These are phyloP conservation scores for Pseudocercospora fuligena DNA, from an alignment of 2,329 filamentous ascomycete species.

Conservation along the genomic window DNA sequence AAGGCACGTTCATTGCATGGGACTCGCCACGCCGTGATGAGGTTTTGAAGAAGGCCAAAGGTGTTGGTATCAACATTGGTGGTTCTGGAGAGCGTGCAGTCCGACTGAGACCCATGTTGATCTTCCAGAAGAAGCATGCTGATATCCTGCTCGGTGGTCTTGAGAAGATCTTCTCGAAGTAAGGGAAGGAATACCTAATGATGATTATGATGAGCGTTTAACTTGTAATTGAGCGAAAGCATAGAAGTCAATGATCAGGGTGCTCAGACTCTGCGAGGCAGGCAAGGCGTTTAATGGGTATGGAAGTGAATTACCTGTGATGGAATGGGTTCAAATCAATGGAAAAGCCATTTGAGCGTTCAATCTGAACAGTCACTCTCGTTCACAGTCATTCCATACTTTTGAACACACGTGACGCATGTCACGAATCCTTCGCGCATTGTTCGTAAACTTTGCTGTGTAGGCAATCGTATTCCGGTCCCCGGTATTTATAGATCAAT, in stretches of 20 bases:
- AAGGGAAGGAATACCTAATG: slow-evolving; percentile 10
- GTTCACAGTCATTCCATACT: background rate
- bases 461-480: background rate
- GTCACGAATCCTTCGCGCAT: background rate
- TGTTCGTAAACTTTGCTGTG: background rate
- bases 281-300: slow-evolving; percentile 19
- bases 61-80: slow-evolving; percentile 82
- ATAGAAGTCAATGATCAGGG: slow-evolving; percentile 14
- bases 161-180: slow-evolving; percentile 42
- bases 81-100: slow-evolving; percentile 78
- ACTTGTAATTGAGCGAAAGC: slow-evolving; percentile 14
- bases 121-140: slow-evolving; percentile 89
- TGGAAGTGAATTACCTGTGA: background rate
- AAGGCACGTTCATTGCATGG: slow-evolving; percentile 92
- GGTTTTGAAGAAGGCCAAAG: slow-evolving; percentile 79
- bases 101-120: slow-evolving; percentile 83
- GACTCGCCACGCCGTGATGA: slow-evolving; percentile 80
- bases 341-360: background rate
- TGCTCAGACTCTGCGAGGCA: slow-evolving; percentile 10
- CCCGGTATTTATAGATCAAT: background rate
- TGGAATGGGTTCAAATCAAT: background rate
- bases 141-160: slow-evolving; percentile 72
- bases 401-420: background rate
- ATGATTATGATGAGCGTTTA: slow-evolving; percentile 9
- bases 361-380: background rate